phyloP scores from a whole-genome alignment of 768 basidiomycete genomes.

The Suillus alpinus region DNA sequence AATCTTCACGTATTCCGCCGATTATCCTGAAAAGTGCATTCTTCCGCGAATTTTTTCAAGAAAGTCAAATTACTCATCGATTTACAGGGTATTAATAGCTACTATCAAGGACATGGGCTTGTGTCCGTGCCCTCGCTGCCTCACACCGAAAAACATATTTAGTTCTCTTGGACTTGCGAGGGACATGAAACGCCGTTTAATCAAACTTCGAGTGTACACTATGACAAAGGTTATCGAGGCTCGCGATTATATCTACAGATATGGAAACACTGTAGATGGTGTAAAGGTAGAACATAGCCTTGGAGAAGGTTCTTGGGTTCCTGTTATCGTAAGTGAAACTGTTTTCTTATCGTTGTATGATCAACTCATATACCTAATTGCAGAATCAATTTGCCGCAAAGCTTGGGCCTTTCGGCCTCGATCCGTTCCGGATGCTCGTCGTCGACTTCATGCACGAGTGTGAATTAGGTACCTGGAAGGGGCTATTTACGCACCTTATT shows the following conservation, averaged over 20 bases:
- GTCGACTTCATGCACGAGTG: slow-evolving; percentile 41
- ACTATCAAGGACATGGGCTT: slow-evolving; percentile 10
- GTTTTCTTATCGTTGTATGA: neutral
- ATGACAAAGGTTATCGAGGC: neutral
- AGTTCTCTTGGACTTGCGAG: neutral
- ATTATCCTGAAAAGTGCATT: slow-evolving; percentile 20
- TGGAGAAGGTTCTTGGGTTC: slow-evolving; percentile 8
- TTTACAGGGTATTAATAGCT: slow-evolving; percentile 13
- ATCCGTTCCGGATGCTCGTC: slow-evolving; percentile 26
- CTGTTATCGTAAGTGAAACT: slow-evolving; percentile 11
- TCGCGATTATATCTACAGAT: slow-evolving; percentile 8
- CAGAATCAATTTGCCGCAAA: slow-evolving; percentile 27
- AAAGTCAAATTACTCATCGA: slow-evolving; percentile 1
- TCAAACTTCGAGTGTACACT: neutral
- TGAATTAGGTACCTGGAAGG: slow-evolving; percentile 40
- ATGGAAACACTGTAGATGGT: slow-evolving; percentile 13
- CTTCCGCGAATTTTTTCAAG: neutral
- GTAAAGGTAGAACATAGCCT: slow-evolving; percentile 5
- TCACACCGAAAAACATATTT: slow-evolving; percentile 1
- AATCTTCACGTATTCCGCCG: slow-evolving; percentile 20
- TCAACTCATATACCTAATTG: neutral
- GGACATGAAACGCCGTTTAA: slow-evolving; percentile 8
- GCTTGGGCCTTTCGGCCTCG: slow-evolving; percentile 12
- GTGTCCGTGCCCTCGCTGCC: slow-evolving; percentile 19
- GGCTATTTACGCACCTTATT: slow-evolving; percentile 35